phyloP scores from a whole-genome alignment of 345 rosid species.

The Punica granatum region DNA sequence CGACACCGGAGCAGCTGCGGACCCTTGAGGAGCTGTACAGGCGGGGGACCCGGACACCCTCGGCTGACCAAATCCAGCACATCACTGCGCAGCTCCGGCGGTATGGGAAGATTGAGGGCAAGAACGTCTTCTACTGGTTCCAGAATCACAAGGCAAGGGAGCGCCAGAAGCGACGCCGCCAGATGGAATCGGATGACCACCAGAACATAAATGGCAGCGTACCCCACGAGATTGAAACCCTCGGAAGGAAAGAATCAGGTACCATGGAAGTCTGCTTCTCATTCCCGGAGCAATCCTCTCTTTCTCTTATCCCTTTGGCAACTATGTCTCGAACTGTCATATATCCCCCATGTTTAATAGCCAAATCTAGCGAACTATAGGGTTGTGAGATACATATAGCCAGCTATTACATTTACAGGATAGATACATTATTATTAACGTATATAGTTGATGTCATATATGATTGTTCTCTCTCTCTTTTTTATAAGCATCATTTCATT shows the following conservation, averaged over 20 bases:
- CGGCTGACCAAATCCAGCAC: slow-evolving; percentile 86
- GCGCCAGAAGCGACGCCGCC: slow-evolving; percentile 75
- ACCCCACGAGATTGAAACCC: slow-evolving; percentile 22
- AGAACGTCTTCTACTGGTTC: slow-evolving; percentile 96
- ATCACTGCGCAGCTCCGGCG: slow-evolving; percentile 78
- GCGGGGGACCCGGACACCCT: slow-evolving; percentile 81
- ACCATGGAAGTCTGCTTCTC: background rate
- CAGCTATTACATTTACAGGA: no score
- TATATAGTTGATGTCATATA: no score
- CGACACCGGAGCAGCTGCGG: slow-evolving; percentile 83
- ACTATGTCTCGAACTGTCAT: no score
- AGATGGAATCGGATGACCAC: slow-evolving; percentile 49
- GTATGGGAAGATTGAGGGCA: slow-evolving; percentile 93
- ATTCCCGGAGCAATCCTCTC: no score
- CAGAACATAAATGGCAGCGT: slow-evolving; percentile 1
- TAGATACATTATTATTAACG: no score
- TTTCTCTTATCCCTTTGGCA: no score
- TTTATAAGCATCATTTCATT: background rate
- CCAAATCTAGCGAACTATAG: no score
- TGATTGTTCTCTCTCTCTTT: no score
- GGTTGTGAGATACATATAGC: no score
- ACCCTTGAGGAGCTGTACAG: slow-evolving; percentile 78
- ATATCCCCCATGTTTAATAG: no score
- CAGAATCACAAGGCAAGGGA: slow-evolving; percentile 97
- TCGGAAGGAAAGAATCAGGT: slow-evolving; percentile 55